phyloP scores from a whole-genome alignment of 192 early-diverging fungal species.

The Backusella circina region DNA sequence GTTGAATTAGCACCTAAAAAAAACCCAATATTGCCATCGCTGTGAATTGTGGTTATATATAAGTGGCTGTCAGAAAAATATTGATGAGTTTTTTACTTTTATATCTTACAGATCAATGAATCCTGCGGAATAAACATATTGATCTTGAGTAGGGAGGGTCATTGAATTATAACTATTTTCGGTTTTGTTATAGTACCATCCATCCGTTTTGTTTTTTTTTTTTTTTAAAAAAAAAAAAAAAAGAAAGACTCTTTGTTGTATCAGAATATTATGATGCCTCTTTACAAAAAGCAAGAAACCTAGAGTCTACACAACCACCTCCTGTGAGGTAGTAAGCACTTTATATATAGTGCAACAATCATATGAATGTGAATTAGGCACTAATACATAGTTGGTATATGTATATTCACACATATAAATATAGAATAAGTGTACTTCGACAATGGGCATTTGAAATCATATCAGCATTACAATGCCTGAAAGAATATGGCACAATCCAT shows the following conservation, averaged over 20 bases:
- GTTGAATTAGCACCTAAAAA: neutral
- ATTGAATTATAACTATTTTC: neutral
- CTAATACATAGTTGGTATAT: neutral
- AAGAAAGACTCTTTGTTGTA: conserved; percentile 56
- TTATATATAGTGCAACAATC: too few relatives aligned
- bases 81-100: too few relatives aligned
- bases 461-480: conserved; percentile 46
- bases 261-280: conserved; percentile 45
- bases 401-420: neutral
- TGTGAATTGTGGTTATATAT: neutral
- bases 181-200: neutral
- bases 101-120: neutral
- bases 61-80: neutral
- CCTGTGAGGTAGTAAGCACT: neutral
- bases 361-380: neutral
- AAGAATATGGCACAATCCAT: conserved; percentile 43
- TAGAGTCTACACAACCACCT: neutral
- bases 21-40: neutral
- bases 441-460: conserved; percentile 52
- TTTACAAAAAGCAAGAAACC: conserved; percentile 7
- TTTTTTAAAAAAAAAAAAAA: too few relatives aligned
- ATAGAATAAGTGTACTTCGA: conserved; percentile 27
- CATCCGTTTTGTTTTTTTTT: neutral
- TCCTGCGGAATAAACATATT: neutral
- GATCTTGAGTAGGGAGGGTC: neutral